phyloP scores from a whole-genome alignment of 257 asterid genomes.

The Primulina huaijiensis region DNA sequence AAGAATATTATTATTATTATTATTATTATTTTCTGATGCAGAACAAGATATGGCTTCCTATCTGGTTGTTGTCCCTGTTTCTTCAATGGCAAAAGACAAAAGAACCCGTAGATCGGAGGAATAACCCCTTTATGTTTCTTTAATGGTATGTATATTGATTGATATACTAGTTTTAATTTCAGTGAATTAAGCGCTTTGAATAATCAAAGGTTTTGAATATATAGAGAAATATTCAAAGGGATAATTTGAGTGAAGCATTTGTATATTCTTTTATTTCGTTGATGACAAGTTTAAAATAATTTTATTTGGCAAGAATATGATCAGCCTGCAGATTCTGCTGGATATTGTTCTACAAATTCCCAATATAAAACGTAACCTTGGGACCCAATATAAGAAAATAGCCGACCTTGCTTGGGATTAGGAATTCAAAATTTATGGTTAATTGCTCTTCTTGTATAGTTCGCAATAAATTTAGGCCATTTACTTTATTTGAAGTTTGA shows the following conservation, averaged over 20 bases:
- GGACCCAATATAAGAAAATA: neutral
- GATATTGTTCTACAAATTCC: neutral
- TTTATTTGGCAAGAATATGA: neutral
- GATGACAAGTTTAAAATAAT: neutral
- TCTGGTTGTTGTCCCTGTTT: slow-evolving; percentile 40
- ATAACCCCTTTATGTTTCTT: neutral
- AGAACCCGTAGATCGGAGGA: slow-evolving; percentile 24
- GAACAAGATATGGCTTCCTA: slow-evolving; percentile 39
- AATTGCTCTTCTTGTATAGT: no score
- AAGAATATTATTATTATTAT: neutral
- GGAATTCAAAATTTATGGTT: no score
- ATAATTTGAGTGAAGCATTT: neutral
- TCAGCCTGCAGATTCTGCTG: slow-evolving; percentile 3
- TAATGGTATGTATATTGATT: neutral
- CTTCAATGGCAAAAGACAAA: slow-evolving; percentile 33
- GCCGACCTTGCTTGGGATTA: neutral
- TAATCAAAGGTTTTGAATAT: neutral
- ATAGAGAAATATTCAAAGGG: slow-evolving; percentile 2
- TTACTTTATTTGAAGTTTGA: no score
- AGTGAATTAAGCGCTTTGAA: neutral
- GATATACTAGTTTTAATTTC: slow-evolving; percentile 6
- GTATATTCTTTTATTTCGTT: slow-evolving; percentile 12
- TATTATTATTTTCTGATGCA: slow-evolving; percentile 30
- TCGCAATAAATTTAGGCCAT: no score
- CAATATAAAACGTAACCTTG: no score